Evolutionary conservation across 345 rosid species (phyloP).

Genomic region (Cardamine occulta): DNA sequence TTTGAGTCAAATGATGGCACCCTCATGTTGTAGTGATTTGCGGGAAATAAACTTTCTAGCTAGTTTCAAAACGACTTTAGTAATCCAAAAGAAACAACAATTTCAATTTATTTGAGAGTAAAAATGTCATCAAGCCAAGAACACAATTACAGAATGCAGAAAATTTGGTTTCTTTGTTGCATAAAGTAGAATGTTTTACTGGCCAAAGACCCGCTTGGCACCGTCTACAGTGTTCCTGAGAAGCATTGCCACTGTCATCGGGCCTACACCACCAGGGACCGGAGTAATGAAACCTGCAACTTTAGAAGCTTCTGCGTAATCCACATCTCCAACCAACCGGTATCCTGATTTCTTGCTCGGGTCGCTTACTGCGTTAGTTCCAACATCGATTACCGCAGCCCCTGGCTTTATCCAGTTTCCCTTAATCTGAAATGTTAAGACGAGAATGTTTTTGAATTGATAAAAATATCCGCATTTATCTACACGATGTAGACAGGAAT

Average conservation of each 20-base stretch:
- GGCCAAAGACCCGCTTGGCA: conserved; percentile 66
- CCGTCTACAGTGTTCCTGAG: conserved; percentile 82
- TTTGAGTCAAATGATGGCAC: not conserved
- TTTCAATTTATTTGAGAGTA: conserved; percentile 14
- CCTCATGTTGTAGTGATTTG: not conserved
- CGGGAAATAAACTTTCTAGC: not conserved
- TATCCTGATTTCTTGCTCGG: conserved; percentile 77
- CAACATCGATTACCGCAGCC: conserved; percentile 95
- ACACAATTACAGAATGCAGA: conserved; percentile 18
- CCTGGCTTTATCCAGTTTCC: conserved; percentile 96
- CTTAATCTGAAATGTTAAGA: conserved; percentile 60
- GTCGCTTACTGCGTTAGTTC: conserved; percentile 81
- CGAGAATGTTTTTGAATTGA: not conserved
- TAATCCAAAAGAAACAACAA: not conserved
- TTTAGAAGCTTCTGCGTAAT: conserved; percentile 72
- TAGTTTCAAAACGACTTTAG: not conserved
- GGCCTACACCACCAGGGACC: conserved; percentile 97
- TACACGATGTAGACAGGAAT: not conserved
- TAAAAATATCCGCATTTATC: not conserved
- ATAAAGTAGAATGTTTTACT: conserved; percentile 34
- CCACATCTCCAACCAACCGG: conserved; percentile 93
- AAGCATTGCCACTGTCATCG: conserved; percentile 96
- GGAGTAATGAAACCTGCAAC: conserved; percentile 89
- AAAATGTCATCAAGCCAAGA: conserved; percentile 8
- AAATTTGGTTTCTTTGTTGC: conserved; percentile 18